Percentiles rank a stretch among this genome's conserved stretches.
phyloP scores from a whole-genome alignment of 345 rosid genomes.

The Abelmoschus esculentus region DNA sequence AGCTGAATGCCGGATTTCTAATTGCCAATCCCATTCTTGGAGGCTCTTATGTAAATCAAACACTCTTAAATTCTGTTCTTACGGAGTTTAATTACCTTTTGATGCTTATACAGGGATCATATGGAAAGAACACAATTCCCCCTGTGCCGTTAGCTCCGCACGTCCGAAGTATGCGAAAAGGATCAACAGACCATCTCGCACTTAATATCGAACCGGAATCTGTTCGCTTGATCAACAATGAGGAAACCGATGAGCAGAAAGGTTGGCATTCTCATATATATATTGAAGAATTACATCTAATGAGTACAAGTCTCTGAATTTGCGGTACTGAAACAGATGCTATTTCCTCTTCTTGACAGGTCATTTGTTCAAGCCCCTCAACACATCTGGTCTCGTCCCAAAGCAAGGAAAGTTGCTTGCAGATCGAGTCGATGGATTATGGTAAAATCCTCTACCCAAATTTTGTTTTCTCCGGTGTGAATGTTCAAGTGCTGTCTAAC shows the following conservation, averaged over 20 bases:
- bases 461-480: background rate
- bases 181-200: conserved; percentile 79
- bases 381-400: conserved; percentile 76
- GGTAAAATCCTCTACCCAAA: conserved; percentile 33
- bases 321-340: background rate
- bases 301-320: background rate
- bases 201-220: conserved; percentile 66
- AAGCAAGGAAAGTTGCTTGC: conserved; percentile 80
- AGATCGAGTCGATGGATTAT: conserved; percentile 81
- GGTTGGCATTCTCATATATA: conserved; percentile 28
- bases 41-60: background rate
- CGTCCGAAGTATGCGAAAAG: conserved; percentile 70
- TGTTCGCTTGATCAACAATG: conserved; percentile 40
- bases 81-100: background rate
- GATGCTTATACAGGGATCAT: conserved; percentile 41
- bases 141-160: conserved; percentile 70
- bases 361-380: conserved; percentile 77
- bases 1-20: background rate
- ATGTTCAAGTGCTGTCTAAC: background rate
- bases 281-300: background rate
- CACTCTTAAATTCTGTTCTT: background rate
- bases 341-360: conserved; percentile 34
- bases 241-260: conserved; percentile 72
- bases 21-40: background rate
- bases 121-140: conserved; percentile 41